phyloP scores from a whole-genome alignment of 331 rosid species.

The Rhamnella rubrinervis region DNA sequence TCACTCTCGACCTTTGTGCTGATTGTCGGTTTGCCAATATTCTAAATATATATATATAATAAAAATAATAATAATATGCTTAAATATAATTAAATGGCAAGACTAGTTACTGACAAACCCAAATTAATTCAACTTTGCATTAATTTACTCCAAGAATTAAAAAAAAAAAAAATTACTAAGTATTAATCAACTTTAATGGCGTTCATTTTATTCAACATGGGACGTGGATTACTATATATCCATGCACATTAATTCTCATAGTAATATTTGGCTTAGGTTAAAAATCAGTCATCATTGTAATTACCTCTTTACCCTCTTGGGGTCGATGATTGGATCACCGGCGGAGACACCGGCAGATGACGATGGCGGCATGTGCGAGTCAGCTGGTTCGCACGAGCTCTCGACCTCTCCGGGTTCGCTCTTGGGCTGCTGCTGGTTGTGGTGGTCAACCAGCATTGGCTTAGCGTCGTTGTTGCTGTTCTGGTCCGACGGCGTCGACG shows the following conservation, averaged over 20 bases:
- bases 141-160: not conserved
- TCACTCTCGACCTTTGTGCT: constrained; percentile 81
- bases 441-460: constrained; percentile 32
- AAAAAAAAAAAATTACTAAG: not conserved
- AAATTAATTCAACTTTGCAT: too few species aligned
- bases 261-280: too few species aligned
- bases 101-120: too few species aligned
- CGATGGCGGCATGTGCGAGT: constrained; percentile 32
- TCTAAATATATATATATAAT: constrained; percentile 22
- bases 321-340: constrained; percentile 51
- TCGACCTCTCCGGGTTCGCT: constrained; percentile 69
- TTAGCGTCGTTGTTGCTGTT: constrained; percentile 65
- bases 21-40: constrained; percentile 86
- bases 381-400: constrained; percentile 44
- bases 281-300: too few species aligned
- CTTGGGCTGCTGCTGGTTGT: constrained; percentile 44
- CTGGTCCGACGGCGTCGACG: constrained; percentile 79
- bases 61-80: not conserved
- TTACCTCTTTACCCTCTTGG: constrained; percentile 95
- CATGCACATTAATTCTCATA: constrained; percentile 6
- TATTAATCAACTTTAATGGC: too few species aligned
- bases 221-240: not conserved
- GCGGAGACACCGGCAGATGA: constrained; percentile 19
- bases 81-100: too few species aligned
- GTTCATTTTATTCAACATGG: too few species aligned